phyloP scores from a whole-genome alignment of 2,329 filamentous ascomycete species.

The Apiospora arundinis region DNA sequence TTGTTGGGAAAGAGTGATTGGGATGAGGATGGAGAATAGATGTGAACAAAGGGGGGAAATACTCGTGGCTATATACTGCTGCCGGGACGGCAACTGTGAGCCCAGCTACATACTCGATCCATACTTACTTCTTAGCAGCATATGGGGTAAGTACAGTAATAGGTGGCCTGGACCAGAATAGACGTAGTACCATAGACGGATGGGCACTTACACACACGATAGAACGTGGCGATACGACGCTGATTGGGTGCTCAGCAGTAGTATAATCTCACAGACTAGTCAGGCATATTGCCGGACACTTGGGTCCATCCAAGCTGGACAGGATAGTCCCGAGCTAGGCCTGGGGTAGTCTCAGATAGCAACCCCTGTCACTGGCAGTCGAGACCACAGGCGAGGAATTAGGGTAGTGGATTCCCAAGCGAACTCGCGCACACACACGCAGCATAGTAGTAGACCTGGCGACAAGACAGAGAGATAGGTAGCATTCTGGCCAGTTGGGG shows the following conservation, averaged over 20 bases:
- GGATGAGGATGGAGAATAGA: conserved; percentile 2
- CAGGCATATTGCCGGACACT: conserved; percentile 6
- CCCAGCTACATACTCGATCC: neutral
- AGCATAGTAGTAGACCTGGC: neutral
- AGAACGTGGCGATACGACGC: neutral
- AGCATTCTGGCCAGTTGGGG: neutral
- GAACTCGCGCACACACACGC: neutral
- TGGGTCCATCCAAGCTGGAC: conserved; percentile 7
- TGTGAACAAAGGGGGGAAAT: neutral
- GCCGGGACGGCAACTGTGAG: neutral
- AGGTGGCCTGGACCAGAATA: conserved; percentile 12
- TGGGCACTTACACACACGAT: neutral
- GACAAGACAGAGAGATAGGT: neutral
- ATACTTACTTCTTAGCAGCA: neutral
- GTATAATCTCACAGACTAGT: conserved; percentile 15
- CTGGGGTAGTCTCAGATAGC: conserved; percentile 13
- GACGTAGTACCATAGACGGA: neutral
- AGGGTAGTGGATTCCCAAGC: neutral
- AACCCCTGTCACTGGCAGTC: conserved; percentile 5
- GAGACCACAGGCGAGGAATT: neutral
- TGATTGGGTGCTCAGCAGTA: neutral
- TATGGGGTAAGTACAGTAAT: neutral
- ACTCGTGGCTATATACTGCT: conserved; percentile 14
- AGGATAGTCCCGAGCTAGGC: neutral
- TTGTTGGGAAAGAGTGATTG: neutral